Percentiles rank a stretch among this genome's conserved stretches.
These are phyloP conservation scores for Neurospora pannonica DNA, from an alignment of 495 filamentous ascomycete species.

Conservation along the genomic window DNA sequence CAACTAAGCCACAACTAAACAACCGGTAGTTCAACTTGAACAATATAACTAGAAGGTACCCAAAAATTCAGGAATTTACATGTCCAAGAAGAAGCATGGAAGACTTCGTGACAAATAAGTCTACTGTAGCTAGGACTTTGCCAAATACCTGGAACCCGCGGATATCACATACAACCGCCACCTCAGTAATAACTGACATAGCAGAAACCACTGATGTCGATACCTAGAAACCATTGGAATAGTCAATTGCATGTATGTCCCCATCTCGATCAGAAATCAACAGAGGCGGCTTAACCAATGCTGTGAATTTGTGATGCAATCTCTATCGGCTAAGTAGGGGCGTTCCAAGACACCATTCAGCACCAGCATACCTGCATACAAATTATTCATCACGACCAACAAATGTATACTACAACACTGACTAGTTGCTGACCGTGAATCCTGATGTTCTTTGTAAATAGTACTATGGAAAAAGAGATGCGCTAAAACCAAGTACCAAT, in stretches of 20 bases:
- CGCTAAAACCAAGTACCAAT: background rate
- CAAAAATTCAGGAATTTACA: background rate
- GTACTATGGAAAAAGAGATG: background rate
- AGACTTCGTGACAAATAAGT: background rate
- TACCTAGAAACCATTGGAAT: background rate
- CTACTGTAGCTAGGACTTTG: background rate
- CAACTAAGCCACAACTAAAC: background rate
- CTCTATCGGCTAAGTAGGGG: background rate
- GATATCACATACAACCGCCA: background rate
- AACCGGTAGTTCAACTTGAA: background rate
- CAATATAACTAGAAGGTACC: background rate
- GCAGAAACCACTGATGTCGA: background rate
- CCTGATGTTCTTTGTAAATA: background rate
- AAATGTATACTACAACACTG: background rate
- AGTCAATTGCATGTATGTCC: background rate
- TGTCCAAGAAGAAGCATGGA: background rate
- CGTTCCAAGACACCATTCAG: background rate
- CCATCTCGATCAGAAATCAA: background rate
- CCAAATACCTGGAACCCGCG: background rate
- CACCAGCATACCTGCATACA: background rate
- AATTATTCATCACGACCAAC: background rate
- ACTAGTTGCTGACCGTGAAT: background rate
- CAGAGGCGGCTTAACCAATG: background rate
- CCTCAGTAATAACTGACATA: background rate
- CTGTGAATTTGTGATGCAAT: background rate